Base-by-base conservation (phyloP, 495 filamentous ascomycete genomes). In the Recurvomyces mirabilis region DNA sequence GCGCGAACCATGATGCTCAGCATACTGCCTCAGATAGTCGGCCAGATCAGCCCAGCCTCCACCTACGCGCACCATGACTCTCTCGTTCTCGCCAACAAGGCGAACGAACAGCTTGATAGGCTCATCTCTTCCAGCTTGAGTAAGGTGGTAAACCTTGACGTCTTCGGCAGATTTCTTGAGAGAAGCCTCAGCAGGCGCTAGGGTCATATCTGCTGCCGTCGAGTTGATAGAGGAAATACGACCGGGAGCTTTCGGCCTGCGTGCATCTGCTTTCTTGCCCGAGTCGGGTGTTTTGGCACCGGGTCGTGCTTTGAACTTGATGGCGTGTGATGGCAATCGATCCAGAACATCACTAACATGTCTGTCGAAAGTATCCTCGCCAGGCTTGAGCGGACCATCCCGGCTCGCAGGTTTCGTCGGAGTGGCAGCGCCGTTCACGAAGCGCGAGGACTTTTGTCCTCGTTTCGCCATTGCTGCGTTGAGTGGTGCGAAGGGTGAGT, bases 41-140 rank as follows among this genome's bases (percentile, higher is more conserved):
- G 80, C 87, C 18, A 98, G 67, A 58, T 98, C 91, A 12, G 87
- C 84, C 91, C 91, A 98, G 26, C 91, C 91, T 46, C 91, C 91
- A 13, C 91, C 91, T 17, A 96, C 86, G 43, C 91, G 81, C 7
- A 95, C 93, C 87, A 98, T 95, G 33, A 96, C 87, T 21, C 91
- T 77, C 60, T 94, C 86, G n/a, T 82, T 81, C 60, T 93, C 85
- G 26, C 91, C 91, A 1, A 98, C 87, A 12, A 86, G 77, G 0
- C 91, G 81, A 20, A 96, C 86, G 57, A 89, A 91, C 1, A 98
- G 73, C 60, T 94, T 95, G 50, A 91, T 87, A 0, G 91, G 91
- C 20, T 81, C 72, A 46, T 87, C 76, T 33, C 84, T 84, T 23
- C 80, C 83, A 30, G 76, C 72, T 25, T 87, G 80, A n/a, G 84